A percentile compares a stretch with the other conserved stretches of the same genome.
phyloP scores from a whole-genome alignment of 1,284 basidiomycete species.

The Marasmius sp. region DNA sequence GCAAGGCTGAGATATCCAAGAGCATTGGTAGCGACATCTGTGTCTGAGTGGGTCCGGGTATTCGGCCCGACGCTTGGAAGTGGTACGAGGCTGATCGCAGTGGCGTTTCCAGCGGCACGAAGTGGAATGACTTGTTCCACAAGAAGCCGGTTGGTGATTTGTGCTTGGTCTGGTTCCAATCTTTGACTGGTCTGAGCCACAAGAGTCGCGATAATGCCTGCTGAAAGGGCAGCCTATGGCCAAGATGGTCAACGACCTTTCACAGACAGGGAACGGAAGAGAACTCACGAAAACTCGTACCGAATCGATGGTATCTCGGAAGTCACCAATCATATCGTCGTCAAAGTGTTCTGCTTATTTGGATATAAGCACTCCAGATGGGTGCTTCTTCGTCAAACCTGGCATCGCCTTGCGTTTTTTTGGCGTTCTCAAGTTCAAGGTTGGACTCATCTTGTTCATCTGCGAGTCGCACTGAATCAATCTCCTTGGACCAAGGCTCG shows the following conservation, averaged over 20 bases:
- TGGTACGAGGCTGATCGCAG: background rate
- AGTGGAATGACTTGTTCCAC: conserved; percentile 15
- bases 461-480: background rate
- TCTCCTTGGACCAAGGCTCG: background rate
- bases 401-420: background rate
- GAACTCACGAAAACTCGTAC: background rate
- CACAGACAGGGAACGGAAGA: background rate
- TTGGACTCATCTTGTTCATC: background rate
- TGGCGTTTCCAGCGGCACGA: background rate
- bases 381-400: background rate
- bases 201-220: background rate
- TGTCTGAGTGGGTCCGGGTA: background rate
- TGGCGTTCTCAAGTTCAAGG: background rate
- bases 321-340: background rate
- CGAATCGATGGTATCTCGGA: background rate
- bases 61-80: background rate
- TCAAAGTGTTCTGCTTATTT: background rate
- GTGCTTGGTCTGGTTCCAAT: conserved; percentile 21
- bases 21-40: conserved; percentile 35
- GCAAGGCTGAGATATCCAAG: conserved; percentile 30
- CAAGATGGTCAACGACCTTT: background rate
- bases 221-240: background rate
- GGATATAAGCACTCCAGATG: background rate
- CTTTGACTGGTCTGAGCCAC: background rate
- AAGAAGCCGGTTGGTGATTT: conserved; percentile 33